Conservation (phyloP, 2,329 filamentous ascomycete genomes). For the Thermomyces lanuginosus region DNA sequence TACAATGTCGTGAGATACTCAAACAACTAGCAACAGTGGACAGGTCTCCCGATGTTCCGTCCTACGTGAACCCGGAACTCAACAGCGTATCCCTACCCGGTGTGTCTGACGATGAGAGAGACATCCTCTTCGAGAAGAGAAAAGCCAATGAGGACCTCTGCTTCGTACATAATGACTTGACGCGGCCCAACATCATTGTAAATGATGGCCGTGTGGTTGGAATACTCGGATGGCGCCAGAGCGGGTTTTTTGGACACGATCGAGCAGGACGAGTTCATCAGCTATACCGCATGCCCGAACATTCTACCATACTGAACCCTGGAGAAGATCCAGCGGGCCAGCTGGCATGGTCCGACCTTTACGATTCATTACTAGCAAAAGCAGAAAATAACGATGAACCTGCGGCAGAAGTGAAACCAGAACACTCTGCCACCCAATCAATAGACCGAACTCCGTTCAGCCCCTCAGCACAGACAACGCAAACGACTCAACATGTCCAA, state of each 20-base stretch:
- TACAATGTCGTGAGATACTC: slow-evolving; percentile 21
- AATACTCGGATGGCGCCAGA: slow-evolving; percentile 23
- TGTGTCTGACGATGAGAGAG: slow-evolving; percentile 13
- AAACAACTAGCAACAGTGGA: slow-evolving; percentile 15
- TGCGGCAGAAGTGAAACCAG: slow-evolving; percentile 18
- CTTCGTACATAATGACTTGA: slow-evolving; percentile 24
- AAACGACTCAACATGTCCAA: slow-evolving; percentile 9
- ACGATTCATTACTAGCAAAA: slow-evolving; percentile 13
- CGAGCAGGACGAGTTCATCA: slow-evolving; percentile 19
- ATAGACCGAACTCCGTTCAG: slow-evolving; percentile 16
- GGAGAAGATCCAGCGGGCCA: slow-evolving; percentile 8
- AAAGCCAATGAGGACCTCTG: slow-evolving; percentile 12
- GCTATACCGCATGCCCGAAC: slow-evolving; percentile 14
- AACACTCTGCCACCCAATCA: slow-evolving; percentile 14
- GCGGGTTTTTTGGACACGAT: slow-evolving; percentile 24
- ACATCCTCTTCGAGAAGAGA: slow-evolving; percentile 18
- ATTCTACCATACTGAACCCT: slow-evolving; percentile 6
- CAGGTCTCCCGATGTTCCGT: slow-evolving; percentile 13
- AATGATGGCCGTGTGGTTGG: slow-evolving; percentile 22
- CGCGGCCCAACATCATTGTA: slow-evolving; percentile 22
- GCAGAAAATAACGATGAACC: slow-evolving; percentile 8
- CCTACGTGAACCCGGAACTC: slow-evolving; percentile 19
- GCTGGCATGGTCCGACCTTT: slow-evolving; percentile 21
- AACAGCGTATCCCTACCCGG: slow-evolving; percentile 15
- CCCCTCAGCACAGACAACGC: slow-evolving; percentile 12